Conservation (phyloP, 2,329 filamentous ascomycete species). For the Fusarium palustre region DNA sequence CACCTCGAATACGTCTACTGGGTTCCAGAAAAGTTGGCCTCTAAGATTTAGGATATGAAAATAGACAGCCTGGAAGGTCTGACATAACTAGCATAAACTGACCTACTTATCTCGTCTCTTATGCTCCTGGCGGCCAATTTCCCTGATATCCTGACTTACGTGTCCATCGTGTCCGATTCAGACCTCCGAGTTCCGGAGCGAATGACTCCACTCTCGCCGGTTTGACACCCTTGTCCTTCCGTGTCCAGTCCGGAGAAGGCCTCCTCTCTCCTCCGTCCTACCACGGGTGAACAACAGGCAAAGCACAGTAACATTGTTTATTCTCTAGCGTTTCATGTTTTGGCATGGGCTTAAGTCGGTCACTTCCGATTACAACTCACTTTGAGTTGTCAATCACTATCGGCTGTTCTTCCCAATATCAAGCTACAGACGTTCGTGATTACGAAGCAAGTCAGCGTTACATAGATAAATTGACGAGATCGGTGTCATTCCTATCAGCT, state of each 20-base stretch:
- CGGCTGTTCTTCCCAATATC: background rate
- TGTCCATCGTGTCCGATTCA: constrained; percentile 28
- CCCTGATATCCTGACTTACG: background rate
- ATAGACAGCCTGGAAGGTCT: too few species aligned
- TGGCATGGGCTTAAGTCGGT: background rate
- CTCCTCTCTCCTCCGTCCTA: constrained; percentile 27
- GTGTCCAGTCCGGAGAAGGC: constrained; percentile 21
- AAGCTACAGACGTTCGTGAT: background rate
- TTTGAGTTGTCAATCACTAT: background rate
- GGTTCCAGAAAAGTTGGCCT: too few species aligned
- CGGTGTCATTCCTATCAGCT: constrained; percentile 26
- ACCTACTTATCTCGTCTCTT: too few species aligned
- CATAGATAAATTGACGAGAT: background rate
- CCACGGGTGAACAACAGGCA: constrained; percentile 11
- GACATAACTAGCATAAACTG: too few species aligned
- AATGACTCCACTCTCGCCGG: constrained; percentile 40
- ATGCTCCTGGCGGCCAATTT: too few species aligned
- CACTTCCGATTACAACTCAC: background rate
- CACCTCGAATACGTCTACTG: constrained; percentile 22
- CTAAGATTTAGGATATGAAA: too few species aligned
- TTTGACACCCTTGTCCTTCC: constrained; percentile 9
- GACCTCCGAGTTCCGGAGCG: constrained; percentile 27
- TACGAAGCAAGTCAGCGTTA: constrained; percentile 16
- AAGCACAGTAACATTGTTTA: background rate
- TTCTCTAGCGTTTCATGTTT: background rate